Evolutionary conservation across 768 basidiomycete genomes (phyloP).

Genomic region (Ephemerocybe angulata): DNA sequence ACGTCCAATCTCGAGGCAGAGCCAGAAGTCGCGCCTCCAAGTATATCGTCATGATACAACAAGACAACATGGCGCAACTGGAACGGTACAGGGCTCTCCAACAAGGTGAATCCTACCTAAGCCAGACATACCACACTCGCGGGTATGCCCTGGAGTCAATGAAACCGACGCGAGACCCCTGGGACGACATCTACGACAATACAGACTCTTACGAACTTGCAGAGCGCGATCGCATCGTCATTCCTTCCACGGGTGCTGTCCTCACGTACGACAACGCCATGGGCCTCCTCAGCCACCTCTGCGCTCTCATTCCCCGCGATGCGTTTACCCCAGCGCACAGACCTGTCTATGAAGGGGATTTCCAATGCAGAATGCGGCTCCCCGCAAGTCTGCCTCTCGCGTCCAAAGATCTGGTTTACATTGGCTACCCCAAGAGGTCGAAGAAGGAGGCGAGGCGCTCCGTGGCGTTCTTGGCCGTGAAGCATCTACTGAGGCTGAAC

Average conservation of each 20-base stretch:
- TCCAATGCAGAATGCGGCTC: constrained; percentile 53
- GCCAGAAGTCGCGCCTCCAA: constrained; percentile 74
- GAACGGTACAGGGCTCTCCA: constrained; percentile 57
- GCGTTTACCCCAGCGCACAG: constrained; percentile 56
- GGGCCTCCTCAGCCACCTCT: constrained; percentile 68
- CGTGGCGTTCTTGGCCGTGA: constrained; percentile 76
- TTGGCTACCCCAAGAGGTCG: constrained; percentile 56
- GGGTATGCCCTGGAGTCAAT: constrained; percentile 32
- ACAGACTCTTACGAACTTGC: constrained; percentile 53
- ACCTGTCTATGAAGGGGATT: constrained; percentile 64
- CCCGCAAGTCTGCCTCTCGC: constrained; percentile 66
- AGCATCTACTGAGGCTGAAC: constrained; percentile 60
- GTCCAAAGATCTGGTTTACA: constrained; percentile 47
- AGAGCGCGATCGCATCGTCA: constrained; percentile 69
- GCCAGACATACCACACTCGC: constrained; percentile 56
- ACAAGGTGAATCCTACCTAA: constrained; percentile 61
- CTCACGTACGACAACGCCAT: constrained; percentile 78
- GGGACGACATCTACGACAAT: constrained; percentile 32
- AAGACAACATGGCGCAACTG: constrained; percentile 52
- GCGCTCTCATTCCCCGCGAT: constrained; percentile 72
- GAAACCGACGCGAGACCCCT: constrained; percentile 33
- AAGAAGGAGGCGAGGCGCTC: constrained; percentile 84
- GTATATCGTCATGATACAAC: constrained; percentile 77
- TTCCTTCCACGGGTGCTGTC: constrained; percentile 69
- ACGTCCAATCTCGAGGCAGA: constrained; percentile 86